Evolutionary conservation across 768 basidiomycete species (phyloP), one percentile per base, ranked within the genome.

Genomic region (Agaricus subrufescens): DNA sequence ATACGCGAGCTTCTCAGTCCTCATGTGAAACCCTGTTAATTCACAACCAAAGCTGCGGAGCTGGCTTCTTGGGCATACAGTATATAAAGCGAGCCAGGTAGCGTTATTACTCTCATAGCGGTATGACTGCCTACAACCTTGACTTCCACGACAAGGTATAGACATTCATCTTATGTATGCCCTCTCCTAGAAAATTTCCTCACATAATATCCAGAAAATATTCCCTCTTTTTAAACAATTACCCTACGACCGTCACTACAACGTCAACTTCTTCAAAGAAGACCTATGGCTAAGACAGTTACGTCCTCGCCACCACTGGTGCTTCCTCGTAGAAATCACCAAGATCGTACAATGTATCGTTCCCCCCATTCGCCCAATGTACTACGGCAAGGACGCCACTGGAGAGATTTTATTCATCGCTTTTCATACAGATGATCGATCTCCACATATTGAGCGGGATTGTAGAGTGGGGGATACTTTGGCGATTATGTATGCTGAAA

Each of bases 181-280:
- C 9, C 39, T 6, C 14, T n/a, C 43, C 23, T 2, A 15, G 23
- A 14, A 5, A 19, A 14, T 3, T 0, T 11, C 29, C 9, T 25
- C 34, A 7, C 43, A 31, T 5, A 4, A 15, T 3, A 12, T n/a
- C 9, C 11, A 62, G 67, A 19, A 57, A 15, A 52, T 60, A 29
- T 71, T 70, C 46, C 70, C 70, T 0, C 46, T 50, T 7, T 69
- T 68, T 38, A 9, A 6, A 6, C 51, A 58, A 19, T 62, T 71
- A 3, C 70, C 69, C 4, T 44, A 40, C 9, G 68, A 68, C 11
- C 7, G 63, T 42, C 58, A 58, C 27, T 42, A 62, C 37, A 58
- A 67, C 45, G 19, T 59, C 2, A 9, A 47, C 1, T 65, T 61
- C 40, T 63, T 62, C 46, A 53, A 60, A 26, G 58, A 58, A 15